A percentile compares a stretch with the other conserved stretches of the same genome.
These are phyloP conservation scores for Geoglossum cookeanum DNA, from an alignment of 2,329 filamentous ascomycete species.

Conservation along the genomic window DNA sequence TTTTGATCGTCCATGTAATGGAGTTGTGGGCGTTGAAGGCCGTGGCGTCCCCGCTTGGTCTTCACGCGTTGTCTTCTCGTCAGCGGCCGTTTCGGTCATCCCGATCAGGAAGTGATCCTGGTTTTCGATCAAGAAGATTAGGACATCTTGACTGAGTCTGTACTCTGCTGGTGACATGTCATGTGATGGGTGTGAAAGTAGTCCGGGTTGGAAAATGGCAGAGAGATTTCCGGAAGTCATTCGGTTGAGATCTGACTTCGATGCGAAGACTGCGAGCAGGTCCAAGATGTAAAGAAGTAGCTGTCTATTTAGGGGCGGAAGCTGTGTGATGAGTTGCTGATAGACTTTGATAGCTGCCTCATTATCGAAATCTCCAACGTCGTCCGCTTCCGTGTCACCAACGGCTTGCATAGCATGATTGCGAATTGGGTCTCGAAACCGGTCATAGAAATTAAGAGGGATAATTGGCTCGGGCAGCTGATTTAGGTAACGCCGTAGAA, in stretches of 20 bases:
- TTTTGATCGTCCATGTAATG: conserved; percentile 27
- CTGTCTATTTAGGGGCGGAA: conserved; percentile 85
- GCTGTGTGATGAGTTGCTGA: conserved; percentile 76
- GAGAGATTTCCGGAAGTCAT: conserved; percentile 92
- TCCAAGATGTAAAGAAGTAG: conserved; percentile 90
- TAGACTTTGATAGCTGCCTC: conserved; percentile 62
- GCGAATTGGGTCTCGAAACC: conserved; percentile 54
- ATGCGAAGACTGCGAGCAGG: conserved; percentile 86
- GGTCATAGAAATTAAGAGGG: conserved; percentile 78
- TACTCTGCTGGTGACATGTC: conserved; percentile 95
- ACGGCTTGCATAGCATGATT: conserved; percentile 49
- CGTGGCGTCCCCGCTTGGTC: conserved; percentile 47
- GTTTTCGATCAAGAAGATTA: conserved; percentile 96
- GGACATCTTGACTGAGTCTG: conserved; percentile 81
- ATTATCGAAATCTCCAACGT: conserved; percentile 55
- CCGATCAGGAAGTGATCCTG: conserved; percentile 97
- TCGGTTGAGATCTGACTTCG: conserved; percentile 88
- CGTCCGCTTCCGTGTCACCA: conserved; percentile 48
- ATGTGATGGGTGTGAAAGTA: conserved; percentile 82
- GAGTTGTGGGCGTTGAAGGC: conserved; percentile 29
- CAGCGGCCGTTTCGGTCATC: conserved; percentile 97
- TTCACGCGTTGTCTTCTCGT: conserved; percentile 52
- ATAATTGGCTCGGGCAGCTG: conserved; percentile 94
- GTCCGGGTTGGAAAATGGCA: conserved; percentile 92
- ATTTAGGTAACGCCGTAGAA: conserved; percentile 86